A percentile compares a stretch with the other conserved stretches of the same genome.
Evolutionary conservation across 176 grass and related monocot genomes (phyloP).

Genomic region (Avena atlantica): DNA sequence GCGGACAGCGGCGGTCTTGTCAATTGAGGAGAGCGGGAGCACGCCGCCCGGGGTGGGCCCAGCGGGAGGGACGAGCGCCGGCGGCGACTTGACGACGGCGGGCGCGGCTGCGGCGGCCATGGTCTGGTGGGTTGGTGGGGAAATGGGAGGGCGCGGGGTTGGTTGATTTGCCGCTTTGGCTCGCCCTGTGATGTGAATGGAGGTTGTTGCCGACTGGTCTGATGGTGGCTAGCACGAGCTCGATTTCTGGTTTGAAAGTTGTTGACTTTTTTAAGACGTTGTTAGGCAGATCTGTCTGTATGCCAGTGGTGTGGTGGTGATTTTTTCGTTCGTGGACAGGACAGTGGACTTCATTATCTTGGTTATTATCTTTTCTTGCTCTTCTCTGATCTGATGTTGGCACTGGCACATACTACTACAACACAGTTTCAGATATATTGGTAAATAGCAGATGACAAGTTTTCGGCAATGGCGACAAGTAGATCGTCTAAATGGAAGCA

Average conservation of each 20-base stretch:
- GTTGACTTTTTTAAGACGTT: no score
- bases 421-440: no score
- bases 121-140: conserved; percentile 29
- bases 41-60: conserved; percentile 35
- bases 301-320: no score
- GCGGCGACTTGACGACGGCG: conserved; percentile 48
- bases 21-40: conserved; percentile 77
- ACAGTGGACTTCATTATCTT: no score
- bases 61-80: conserved; percentile 51
- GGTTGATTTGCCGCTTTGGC: conserved; percentile 20
- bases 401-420: no score
- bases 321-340: no score
- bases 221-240: conserved; percentile 28
- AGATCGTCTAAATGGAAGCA: no score
- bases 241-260: background rate
- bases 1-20: conserved; percentile 54
- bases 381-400: no score
- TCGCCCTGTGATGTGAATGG: background rate
- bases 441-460: no score
- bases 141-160: background rate
- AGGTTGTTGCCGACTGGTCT: conserved; percentile 3
- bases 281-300: no score
- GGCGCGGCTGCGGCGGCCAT: conserved; percentile 37
- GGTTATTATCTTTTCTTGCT: no score
- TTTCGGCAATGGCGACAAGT: no score